phyloP scores from a whole-genome alignment of 495 filamentous ascomycete genomes.

The Podospora sp. region DNA sequence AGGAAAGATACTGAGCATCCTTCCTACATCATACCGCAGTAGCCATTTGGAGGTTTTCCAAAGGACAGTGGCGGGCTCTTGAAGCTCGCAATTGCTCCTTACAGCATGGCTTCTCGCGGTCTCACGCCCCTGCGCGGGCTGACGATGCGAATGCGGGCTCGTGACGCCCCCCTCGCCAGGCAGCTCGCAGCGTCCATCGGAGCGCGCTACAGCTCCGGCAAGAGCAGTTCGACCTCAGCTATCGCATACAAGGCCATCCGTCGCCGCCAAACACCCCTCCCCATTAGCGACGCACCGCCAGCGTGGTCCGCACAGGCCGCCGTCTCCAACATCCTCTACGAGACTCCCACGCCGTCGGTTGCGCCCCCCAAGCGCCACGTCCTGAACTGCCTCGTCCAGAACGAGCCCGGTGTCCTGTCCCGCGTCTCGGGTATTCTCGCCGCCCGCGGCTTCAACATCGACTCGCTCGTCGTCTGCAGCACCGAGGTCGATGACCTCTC shows the following conservation, averaged over 20 bases:
- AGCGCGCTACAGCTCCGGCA: slow-evolving; percentile 33
- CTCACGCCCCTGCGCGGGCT: slow-evolving; percentile 42
- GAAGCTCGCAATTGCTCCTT: slow-evolving; percentile 29
- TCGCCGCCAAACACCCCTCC: slow-evolving; percentile 80
- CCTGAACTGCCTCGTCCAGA: slow-evolving; percentile 97
- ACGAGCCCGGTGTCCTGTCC: slow-evolving; percentile 95
- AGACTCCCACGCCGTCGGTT: slow-evolving; percentile 83
- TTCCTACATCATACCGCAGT: not conserved
- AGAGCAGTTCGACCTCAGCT: slow-evolving; percentile 79
- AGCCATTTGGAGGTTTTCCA: not conserved
- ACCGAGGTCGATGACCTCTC: slow-evolving; percentile 97
- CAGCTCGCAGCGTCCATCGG: slow-evolving; percentile 26
- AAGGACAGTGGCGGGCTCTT: slow-evolving; percentile 14
- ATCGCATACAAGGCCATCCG: slow-evolving; percentile 98
- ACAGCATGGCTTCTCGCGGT: slow-evolving; percentile 49
- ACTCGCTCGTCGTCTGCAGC: slow-evolving; percentile 94
- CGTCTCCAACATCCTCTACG: slow-evolving; percentile 97
- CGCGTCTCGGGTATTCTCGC: slow-evolving; percentile 96
- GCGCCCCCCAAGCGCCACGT: slow-evolving; percentile 90
- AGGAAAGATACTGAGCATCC: not conserved
- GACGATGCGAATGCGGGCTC: slow-evolving; percentile 29
- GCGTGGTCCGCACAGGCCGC: slow-evolving; percentile 93
- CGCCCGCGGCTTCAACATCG: slow-evolving; percentile 97
- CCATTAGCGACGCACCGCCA: slow-evolving; percentile 70
- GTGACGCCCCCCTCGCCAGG: slow-evolving; percentile 25